Evolutionary conservation across 176 grass and related monocot genomes (phyloP).

Genomic region (Carex scoparia): DNA sequence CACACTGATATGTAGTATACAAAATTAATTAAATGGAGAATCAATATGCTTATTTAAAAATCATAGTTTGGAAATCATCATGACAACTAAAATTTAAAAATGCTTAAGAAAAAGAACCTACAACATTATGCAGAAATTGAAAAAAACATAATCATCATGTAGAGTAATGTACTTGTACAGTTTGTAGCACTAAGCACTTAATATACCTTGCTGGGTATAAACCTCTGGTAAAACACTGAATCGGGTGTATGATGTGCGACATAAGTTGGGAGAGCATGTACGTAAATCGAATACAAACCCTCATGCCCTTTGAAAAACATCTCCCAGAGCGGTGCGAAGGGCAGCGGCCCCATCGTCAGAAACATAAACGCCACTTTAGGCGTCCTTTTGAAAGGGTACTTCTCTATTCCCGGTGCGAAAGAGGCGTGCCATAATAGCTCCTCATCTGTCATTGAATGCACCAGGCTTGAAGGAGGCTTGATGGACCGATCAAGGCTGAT

Average conservation of each 20-base stretch:
- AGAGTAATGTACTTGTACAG: neutral
- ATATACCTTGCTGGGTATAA: constrained; percentile 78
- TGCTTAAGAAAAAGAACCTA: neutral
- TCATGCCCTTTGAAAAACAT: constrained; percentile 68
- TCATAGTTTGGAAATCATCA: neutral
- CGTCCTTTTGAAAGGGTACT: constrained; percentile 58
- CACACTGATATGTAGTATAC: neutral
- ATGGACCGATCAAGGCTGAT: constrained; percentile 48
- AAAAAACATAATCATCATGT: neutral
- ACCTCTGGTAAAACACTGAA: constrained; percentile 66
- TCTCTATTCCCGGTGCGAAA: constrained; percentile 38
- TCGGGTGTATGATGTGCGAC: constrained; percentile 47
- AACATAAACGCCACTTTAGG: constrained; percentile 91
- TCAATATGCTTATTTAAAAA: neutral
- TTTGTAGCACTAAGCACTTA: neutral
- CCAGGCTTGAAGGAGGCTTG: constrained; percentile 27
- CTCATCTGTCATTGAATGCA: constrained; percentile 68
- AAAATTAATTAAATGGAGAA: neutral
- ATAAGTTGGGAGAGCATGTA: constrained; percentile 66
- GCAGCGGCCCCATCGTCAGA: constrained; percentile 66
- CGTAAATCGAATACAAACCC: constrained; percentile 66
- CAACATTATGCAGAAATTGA: neutral
- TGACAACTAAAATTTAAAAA: neutral
- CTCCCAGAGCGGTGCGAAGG: constrained; percentile 79
- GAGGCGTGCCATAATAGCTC: constrained; percentile 86